phyloP scores from a whole-genome alignment of 1,284 basidiomycete genomes.

The Leccinum fallax region DNA sequence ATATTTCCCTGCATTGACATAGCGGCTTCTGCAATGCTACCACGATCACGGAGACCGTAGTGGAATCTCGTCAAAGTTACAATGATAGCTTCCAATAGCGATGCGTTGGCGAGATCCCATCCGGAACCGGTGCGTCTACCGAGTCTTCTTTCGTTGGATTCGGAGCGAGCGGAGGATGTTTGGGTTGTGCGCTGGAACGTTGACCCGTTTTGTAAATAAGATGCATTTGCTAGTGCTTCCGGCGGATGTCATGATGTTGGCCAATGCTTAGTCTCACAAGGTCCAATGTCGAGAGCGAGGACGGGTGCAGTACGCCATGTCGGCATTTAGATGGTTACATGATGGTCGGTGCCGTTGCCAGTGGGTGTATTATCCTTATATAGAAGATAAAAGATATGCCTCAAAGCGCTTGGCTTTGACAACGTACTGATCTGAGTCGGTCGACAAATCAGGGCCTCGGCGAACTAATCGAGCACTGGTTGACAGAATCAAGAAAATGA shows the following conservation, averaged over 20 bases:
- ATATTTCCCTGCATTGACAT: slow-evolving; percentile 11
- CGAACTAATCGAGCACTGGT: background rate
- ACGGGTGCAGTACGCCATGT: background rate
- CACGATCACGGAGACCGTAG: background rate
- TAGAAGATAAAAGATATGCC: background rate
- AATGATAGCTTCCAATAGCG: background rate
- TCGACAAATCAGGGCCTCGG: background rate
- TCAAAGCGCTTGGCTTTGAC: background rate
- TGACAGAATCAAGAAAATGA: background rate
- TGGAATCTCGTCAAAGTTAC: background rate
- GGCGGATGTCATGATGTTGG: background rate
- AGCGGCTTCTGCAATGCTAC: background rate
- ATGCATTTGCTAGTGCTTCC: slow-evolving; percentile 75
- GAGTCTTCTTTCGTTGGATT: background rate
- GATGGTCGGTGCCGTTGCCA: background rate
- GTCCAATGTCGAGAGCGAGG: background rate
- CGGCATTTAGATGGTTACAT: background rate
- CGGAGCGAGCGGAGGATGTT: slow-evolving; percentile 67
- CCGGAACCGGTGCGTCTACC: background rate
- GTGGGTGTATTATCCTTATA: background rate
- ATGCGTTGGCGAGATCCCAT: background rate
- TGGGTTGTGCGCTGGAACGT: slow-evolving; percentile 84
- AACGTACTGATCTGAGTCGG: background rate
- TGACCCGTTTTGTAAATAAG: slow-evolving; percentile 56
- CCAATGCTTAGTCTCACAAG: background rate